Conservation (phyloP, 371 early-diverging fungal species). For the Lichtheimia ornata region DNA sequence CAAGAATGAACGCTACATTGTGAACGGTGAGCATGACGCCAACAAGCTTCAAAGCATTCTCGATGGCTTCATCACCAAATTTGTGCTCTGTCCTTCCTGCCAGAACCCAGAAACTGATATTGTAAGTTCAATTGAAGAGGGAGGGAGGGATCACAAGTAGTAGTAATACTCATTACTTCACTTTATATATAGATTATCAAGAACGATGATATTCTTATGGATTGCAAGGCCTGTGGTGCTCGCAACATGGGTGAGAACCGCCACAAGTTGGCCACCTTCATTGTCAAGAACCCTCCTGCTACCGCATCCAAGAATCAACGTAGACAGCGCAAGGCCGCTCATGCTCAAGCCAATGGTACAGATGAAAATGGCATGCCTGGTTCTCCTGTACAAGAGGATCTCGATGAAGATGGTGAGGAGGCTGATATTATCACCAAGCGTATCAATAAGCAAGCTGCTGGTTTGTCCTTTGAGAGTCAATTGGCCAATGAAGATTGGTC, state of each 20-base stretch:
- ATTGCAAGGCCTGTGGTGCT: slow-evolving; percentile 94
- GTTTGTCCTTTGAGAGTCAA: slow-evolving; percentile 60
- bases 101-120: slow-evolving; percentile 99
- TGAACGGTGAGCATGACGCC: slow-evolving; percentile 97
- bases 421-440: slow-evolving; percentile 74
- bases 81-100: slow-evolving; percentile 96
- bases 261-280: slow-evolving; percentile 88
- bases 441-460: slow-evolving; percentile 73
- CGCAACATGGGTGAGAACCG: slow-evolving; percentile 84
- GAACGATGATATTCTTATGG: slow-evolving; percentile 72
- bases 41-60: slow-evolving; percentile 86
- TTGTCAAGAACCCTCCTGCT: slow-evolving; percentile 92
- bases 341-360: slow-evolving; percentile 45
- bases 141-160: background rate
- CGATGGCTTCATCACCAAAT: slow-evolving; percentile 95
- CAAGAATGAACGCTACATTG: slow-evolving; percentile 92
- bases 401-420: slow-evolving; percentile 56
- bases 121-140: slow-evolving; percentile 30
- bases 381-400: slow-evolving; percentile 42
- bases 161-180: background rate
- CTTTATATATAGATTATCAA: slow-evolving; percentile 63
- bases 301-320: slow-evolving; percentile 62
- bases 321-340: slow-evolving; percentile 69
- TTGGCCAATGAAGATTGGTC: slow-evolving; percentile 85
- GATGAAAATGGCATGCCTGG: slow-evolving; percentile 51